These are phyloP conservation scores for Arthrobotrys musiformis DNA, from an alignment of 2,329 filamentous ascomycete species.

Conservation along the genomic window DNA sequence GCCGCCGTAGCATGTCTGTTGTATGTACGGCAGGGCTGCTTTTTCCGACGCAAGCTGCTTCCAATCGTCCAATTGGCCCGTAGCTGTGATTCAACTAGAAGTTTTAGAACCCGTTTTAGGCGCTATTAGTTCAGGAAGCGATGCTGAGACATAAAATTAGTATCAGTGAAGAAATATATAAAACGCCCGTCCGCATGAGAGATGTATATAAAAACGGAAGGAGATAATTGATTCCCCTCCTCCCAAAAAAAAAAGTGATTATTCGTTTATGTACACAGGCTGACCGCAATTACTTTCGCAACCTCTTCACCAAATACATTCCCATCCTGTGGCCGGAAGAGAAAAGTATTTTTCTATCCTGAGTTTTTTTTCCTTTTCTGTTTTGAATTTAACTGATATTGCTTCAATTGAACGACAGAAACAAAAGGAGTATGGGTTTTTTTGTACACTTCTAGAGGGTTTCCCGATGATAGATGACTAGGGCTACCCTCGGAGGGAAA, in stretches of 20 bases:
- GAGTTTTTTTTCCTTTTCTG: too few relatives aligned
- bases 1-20: neutral
- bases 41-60: neutral
- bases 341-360: neutral
- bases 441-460: neutral
- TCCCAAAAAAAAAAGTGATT: constrained; percentile 34
- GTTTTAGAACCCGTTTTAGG: too few relatives aligned
- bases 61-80: too few relatives aligned
- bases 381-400: neutral
- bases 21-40: neutral
- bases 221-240: neutral
- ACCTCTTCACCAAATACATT: constrained; percentile 3
- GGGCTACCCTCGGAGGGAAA: neutral
- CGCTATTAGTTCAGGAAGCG: too few relatives aligned
- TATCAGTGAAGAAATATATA: neutral
- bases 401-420: neutral
- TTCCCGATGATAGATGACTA: neutral
- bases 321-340: neutral
- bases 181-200: neutral
- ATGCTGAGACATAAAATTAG: neutral
- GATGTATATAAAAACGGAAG: neutral
- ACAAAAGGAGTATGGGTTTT: neutral
- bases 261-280: constrained; percentile 44
- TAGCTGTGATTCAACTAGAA: too few relatives aligned
- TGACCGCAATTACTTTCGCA: constrained; percentile 18